Percentiles rank a stretch among this genome's conserved stretches.
Conservation (phyloP, 306 rosid species). For the Citrullus colocynthis region DNA sequence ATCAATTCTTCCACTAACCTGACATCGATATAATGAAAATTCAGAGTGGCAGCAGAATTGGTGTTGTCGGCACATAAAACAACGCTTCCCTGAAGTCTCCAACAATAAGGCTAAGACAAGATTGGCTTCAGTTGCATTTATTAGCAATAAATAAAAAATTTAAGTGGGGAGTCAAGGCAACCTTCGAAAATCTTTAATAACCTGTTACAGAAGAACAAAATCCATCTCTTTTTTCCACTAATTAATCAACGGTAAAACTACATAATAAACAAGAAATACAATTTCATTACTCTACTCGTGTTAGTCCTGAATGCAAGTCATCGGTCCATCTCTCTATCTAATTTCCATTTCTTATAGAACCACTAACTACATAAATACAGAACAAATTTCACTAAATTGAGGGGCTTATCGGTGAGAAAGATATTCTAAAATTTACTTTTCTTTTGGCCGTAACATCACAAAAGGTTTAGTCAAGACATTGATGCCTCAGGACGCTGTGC, state of each 20-base stretch:
- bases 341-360: neutral
- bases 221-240: neutral
- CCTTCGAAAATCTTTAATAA: neutral
- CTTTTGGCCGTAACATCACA: neutral
- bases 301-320: neutral
- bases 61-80: conserved; percentile 7
- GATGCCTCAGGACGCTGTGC: neutral
- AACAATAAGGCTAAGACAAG: neutral
- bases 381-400: neutral
- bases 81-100: neutral
- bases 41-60: neutral
- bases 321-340: neutral
- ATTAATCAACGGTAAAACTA: neutral
- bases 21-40: conserved; percentile 4
- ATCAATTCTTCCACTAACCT: conserved; percentile 5
- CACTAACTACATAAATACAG: neutral
- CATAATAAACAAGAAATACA: neutral
- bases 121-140: neutral
- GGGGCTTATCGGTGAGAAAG: neutral
- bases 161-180: neutral
- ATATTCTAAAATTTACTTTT: neutral
- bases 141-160: neutral
- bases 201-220: neutral
- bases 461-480: neutral
- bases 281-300: neutral